Evolutionary conservation across 306 rosid genomes (phyloP).

Genomic region (Mimosa bimucronata): DNA sequence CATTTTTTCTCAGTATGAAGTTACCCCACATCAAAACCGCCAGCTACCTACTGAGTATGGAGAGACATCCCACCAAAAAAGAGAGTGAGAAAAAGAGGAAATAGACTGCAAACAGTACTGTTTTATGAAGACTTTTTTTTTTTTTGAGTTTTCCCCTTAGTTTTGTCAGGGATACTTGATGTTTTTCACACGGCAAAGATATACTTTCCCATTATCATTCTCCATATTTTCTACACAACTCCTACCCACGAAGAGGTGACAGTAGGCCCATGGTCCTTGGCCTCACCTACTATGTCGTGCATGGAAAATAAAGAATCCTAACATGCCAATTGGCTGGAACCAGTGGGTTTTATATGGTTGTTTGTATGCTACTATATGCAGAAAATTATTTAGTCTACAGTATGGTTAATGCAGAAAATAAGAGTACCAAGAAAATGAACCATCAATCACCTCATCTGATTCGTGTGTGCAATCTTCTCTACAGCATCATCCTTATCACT

Average conservation of each 20-base stretch:
- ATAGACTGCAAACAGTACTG: constrained; percentile 31
- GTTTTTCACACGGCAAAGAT: constrained; percentile 29
- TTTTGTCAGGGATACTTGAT: constrained; percentile 43
- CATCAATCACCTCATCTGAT: constrained; percentile 65
- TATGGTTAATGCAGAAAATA: constrained; percentile 5
- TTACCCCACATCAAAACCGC: constrained; percentile 6
- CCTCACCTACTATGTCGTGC: constrained; percentile 49
- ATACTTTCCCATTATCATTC: constrained; percentile 47
- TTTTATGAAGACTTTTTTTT: constrained; percentile 11
- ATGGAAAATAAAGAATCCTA: constrained; percentile 45
- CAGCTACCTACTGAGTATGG: not conserved
- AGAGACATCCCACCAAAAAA: not conserved
- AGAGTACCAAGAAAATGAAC: constrained; percentile 35
- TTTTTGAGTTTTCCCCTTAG: constrained; percentile 1
- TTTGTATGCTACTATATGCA: constrained; percentile 34
- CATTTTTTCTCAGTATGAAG: constrained; percentile 20
- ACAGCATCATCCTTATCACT: constrained; percentile 45
- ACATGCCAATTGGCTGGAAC: constrained; percentile 45
- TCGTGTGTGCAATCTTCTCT: constrained; percentile 67
- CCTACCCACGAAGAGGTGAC: constrained; percentile 41
- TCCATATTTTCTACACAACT: constrained; percentile 43
- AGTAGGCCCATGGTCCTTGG: constrained; percentile 53
- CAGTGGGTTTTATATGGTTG: constrained; percentile 24
- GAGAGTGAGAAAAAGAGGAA: not conserved
- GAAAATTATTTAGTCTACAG: constrained; percentile 35